Evolutionary conservation across 2,329 filamentous ascomycete species (phyloP), one percentile per base, ranked within the genome.

Genomic region (Fusarium graminum): DNA sequence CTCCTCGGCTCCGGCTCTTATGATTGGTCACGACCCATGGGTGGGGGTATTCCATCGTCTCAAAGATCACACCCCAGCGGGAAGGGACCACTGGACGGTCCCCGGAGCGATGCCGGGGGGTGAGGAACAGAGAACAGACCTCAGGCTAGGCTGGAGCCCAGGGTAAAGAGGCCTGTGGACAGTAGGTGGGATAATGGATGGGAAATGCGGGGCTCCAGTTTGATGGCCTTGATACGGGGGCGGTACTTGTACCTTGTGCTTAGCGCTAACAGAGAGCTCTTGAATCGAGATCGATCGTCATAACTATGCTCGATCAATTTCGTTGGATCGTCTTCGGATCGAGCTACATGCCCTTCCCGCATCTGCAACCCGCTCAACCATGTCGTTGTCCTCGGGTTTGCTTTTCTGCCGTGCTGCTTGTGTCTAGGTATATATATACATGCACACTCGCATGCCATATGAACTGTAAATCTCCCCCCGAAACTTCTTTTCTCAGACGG

Each of bases 281-380:
- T 36, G 71, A 74, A 74, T 74, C 72, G 70, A 74, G 72, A 74
- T 74, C 72, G 72, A 74, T 74, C 72, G 63, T 64, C 72, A 65
- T 69, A 68, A 56, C 52, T 65, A 68, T 54, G 57, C 63, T 67
- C 71, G 69, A 73, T 73, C 69, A 64, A 57, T 65, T 50, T 56
- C 30, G 50, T 52, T 63, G 45, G 68, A 73, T 74, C 62, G 64
- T 36, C 53, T 63, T 59, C 47, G 65, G 65, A 72, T 72, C 69
- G 69, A 65, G 56, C 41, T 68, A 59, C 65, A 55, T 50, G 56
- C 50, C 17, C 50, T 50, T 59, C 34, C 47, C 42, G 65, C 53
- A 19, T 42, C 49, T 55, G 52, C 40, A 42, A 55, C 52, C 43
- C 34, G 32, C 43, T n/a, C 26, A 46, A 54, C 43, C 38, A 58